phyloP scores from a whole-genome alignment of 805 yeast genomes.

The Ogataea allantospora region DNA sequence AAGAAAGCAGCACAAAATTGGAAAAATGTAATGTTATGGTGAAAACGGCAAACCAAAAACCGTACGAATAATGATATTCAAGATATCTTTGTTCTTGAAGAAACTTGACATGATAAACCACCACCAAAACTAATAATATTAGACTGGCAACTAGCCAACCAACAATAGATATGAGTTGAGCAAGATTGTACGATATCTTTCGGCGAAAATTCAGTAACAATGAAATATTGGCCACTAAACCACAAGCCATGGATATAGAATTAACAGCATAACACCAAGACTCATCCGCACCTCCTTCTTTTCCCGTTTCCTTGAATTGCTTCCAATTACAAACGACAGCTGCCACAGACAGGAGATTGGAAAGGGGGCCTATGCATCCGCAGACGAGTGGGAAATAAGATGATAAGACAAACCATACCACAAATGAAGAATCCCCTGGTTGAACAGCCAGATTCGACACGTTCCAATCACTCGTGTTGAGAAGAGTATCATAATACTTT shows the following conservation, averaged over 20 bases:
- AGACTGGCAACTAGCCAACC: constrained; percentile 65
- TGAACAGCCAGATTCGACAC: constrained; percentile 29
- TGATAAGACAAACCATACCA: constrained; percentile 62
- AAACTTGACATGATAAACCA: constrained; percentile 31
- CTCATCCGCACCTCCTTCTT: constrained; percentile 34
- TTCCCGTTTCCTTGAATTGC: constrained; percentile 20
- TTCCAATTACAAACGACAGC: constrained; percentile 72
- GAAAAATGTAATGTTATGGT: constrained; percentile 61
- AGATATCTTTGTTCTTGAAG: constrained; percentile 18
- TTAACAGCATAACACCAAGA: constrained; percentile 54
- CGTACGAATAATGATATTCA: constrained; percentile 45
- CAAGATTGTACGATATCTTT: constrained; percentile 51
- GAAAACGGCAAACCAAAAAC: constrained; percentile 76
- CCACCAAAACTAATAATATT: constrained; percentile 49
- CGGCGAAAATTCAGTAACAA: constrained; percentile 68
- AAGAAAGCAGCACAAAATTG: constrained; percentile 50
- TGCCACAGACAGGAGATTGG: constrained; percentile 70
- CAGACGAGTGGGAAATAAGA: constrained; percentile 72
- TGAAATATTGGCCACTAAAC: constrained; percentile 66
- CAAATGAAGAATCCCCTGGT: constrained; percentile 34
- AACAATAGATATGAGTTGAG: constrained; percentile 60
- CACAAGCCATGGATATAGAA: constrained; percentile 59
- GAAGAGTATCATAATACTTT: constrained; percentile 25
- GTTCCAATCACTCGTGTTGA: constrained; percentile 32
- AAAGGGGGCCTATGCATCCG: constrained; percentile 76